Base-by-base conservation (phyloP, 2,329 filamentous ascomycete genomes). In the Sarocladium brachiariae region DNA sequence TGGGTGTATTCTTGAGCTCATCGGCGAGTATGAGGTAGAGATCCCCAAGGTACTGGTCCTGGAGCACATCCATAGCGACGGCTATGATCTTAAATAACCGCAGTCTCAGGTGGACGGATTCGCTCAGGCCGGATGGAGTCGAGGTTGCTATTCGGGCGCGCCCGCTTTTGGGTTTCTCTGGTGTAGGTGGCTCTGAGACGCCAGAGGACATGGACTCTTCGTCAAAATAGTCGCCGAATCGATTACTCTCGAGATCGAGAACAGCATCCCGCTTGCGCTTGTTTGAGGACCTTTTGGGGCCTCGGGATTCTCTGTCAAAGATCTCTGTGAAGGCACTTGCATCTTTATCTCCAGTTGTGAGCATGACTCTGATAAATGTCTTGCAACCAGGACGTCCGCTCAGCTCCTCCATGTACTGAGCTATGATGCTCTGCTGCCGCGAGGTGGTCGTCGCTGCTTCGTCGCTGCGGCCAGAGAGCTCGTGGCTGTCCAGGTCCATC, bases 301-400 rank as follows among this genome's bases (percentile, higher is more conserved):
- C 54, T 67, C 72, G 46, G 58, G 65, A 55, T 69, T 91, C 87
- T 49, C 80, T 78, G 19, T 76, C 72, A 68, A 87, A 92, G 3
- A 91, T 69, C 59, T 88, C 82, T 2, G 71, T 72, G 58, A 82
- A 89, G 7, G 78, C 71, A 1, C 70, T 75, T 35, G 75, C 63
- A 2, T 71, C 71, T 14, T 78, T 65, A 24, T 69, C 71, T 2
- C 83, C 86, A 56, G 86, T 81, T 0, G 85, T 82, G 50, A 89
- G 77, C 5, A 90, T 71, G 1, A 86, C 83, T 55, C 79, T 78
- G 53, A 87, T 70, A 10, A 89, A 76, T 30, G 77, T 74, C 52
- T 75, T 75, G 50, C 74, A 57, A 4, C 71, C 61, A 55, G 74
- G 70, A 53, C 74, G 72, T 41, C 74, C 63, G 52, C 66, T 67